A percentile compares a stretch with the other conserved stretches of the same genome.
phyloP scores from a whole-genome alignment of 305 asterid species.

The Rubia peregrina region DNA sequence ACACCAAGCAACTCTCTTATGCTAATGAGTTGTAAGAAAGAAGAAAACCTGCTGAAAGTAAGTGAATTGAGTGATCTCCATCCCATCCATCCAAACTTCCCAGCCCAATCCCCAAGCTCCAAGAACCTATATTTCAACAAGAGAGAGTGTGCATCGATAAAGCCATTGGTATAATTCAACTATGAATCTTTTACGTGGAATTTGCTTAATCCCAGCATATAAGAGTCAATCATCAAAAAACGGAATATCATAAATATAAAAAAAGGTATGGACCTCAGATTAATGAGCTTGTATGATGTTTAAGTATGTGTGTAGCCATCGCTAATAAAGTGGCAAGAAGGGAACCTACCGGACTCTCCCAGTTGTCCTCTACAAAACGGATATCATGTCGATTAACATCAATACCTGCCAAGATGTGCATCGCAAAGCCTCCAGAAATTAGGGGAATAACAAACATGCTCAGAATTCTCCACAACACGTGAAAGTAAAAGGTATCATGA shows the following conservation, averaged over 20 bases:
- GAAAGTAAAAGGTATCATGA: constrained; percentile 4
- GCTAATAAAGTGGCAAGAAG: constrained; percentile 17
- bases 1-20: neutral
- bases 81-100: constrained; percentile 99
- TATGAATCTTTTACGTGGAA: neutral
- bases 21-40: constrained; percentile 1
- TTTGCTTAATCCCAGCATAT: neutral
- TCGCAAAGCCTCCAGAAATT: constrained; percentile 6
- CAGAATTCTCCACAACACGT: neutral
- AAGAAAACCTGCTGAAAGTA: constrained; percentile 92
- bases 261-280: neutral
- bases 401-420: constrained; percentile 48
- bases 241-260: neutral
- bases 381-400: constrained; percentile 89
- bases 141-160: neutral
- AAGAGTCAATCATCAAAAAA: neutral
- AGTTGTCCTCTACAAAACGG: constrained; percentile 99
- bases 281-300: constrained; percentile 2
- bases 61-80: constrained; percentile 99
- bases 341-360: constrained; percentile 97
- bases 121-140: constrained; percentile 55
- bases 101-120: constrained; percentile 99
- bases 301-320: neutral
- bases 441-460: neutral
- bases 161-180: neutral